Conservation (phyloP, 345 rosid species). For the Bruguiera parviflora region DNA sequence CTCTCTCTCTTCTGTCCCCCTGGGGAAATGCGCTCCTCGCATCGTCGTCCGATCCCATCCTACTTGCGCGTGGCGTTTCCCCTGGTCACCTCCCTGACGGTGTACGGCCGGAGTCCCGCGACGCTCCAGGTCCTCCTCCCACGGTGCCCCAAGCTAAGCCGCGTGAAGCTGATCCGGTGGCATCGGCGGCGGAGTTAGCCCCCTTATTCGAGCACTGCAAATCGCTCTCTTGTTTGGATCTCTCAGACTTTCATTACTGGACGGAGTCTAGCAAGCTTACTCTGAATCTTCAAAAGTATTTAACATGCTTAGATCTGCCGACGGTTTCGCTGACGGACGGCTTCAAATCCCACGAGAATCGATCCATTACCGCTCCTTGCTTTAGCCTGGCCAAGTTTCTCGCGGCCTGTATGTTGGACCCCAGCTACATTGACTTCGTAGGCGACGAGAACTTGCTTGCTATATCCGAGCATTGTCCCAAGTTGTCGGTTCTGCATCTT, state of each 20-base stretch:
- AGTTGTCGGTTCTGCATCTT: conserved; percentile 53
- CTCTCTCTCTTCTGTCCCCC: conserved; percentile 78
- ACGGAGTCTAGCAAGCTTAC: conserved; percentile 56
- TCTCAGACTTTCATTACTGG: conserved; percentile 81
- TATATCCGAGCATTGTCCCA: conserved; percentile 57
- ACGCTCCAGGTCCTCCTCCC: conserved; percentile 52
- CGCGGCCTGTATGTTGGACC: conserved; percentile 75
- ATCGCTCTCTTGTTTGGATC: conserved; percentile 45
- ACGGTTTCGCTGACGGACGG: conserved; percentile 72
- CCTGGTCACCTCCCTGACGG: conserved; percentile 34
- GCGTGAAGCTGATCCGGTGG: conserved; percentile 77
- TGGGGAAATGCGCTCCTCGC: conserved; percentile 72
- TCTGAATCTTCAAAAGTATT: conserved; percentile 39
- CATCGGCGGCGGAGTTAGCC: conserved; percentile 70
- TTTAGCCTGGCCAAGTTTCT: conserved; percentile 48
- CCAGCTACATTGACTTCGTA: conserved; percentile 62
- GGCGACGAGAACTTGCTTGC: conserved; percentile 70
- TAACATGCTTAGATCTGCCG: conserved; percentile 55
- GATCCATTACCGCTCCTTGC: conserved; percentile 54
- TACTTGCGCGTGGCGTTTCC: conserved; percentile 60
- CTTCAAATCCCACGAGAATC: conserved; percentile 63
- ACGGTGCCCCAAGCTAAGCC: conserved; percentile 58
- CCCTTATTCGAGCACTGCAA: conserved; percentile 52
- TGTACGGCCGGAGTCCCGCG: conserved; percentile 56
- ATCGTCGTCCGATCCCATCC: conserved; percentile 37